Evolutionary conservation across 257 asterid genomes (phyloP).

Genomic region (Nicotiana noctiflora): DNA sequence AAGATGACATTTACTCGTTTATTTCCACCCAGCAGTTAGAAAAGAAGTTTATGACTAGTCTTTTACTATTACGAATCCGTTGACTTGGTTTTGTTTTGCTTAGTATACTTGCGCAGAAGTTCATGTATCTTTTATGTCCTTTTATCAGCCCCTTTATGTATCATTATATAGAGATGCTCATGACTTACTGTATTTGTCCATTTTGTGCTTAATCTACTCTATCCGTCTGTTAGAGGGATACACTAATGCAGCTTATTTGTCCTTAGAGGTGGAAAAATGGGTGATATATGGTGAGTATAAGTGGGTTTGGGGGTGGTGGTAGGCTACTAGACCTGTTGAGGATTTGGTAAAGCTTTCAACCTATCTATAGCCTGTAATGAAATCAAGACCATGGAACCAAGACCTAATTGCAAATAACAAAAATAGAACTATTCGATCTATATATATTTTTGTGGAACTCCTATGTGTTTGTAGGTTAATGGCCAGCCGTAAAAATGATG

Average conservation of each 20-base stretch:
- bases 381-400: neutral
- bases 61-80: neutral
- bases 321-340: neutral
- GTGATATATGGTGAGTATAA: slow-evolving; percentile 4
- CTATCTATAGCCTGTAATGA: neutral
- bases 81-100: neutral
- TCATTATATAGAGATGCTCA: neutral
- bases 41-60: neutral
- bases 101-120: neutral
- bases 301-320: neutral
- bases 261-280: neutral
- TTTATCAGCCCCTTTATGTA: neutral
- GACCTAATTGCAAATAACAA: neutral
- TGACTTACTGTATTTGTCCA: neutral
- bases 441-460: neutral
- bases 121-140: neutral
- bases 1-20: neutral
- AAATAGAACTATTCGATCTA: neutral
- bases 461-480: neutral
- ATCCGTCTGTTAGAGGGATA: neutral
- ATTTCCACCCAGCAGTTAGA: neutral
- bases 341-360: neutral
- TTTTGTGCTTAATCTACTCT: neutral
- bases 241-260: neutral
- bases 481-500: neutral